Evolutionary conservation across 192 early-diverging fungal genomes (phyloP), one percentile per base, ranked within the genome.

Genomic region (Pilobolus umbonatus): DNA sequence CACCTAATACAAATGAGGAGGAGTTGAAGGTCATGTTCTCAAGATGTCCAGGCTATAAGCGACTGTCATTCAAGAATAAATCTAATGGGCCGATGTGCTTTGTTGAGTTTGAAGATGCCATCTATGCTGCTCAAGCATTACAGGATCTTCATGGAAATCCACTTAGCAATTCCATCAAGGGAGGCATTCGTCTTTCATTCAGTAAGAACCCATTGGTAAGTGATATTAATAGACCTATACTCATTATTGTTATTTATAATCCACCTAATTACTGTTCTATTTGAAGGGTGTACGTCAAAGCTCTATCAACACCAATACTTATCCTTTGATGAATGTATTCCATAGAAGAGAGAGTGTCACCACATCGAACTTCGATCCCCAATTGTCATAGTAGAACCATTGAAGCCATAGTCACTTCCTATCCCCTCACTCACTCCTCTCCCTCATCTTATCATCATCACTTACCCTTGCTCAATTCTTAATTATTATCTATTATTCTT

Each of bases 71-170:
- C 80, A 79, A 86, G 25, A 80, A 80, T 31, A 89, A 95, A 61
- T 82, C 90, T 24, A 93, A 93, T 69, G 96, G 96, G 0, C 96
- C 96, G n/a, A 98, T 98, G 92, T 96, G 94, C 76, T 98, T 98
- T 90, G 94, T 98, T 44, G 96, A 98, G 82, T 98, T 98, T 88
- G 96, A 96, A 57, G 89, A 88, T 76, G 88, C 96, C 22, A 77
- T 82, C 36, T 94, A 79, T 75, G 96, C 96, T 17, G 93, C 94
- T 29, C 88, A 90, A 54, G 94, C 93, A 5, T 79, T 98, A 66
- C 81, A 78, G 58, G 89, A 96, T 50, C 80, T 94, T 15, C 89
- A 93, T 53, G 96, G 94, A 55, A 87, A 88, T 51, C 86, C 78
- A 48, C 71, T 98, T 42, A 72, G 75, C 44, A 93, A 86, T 73